Evolutionary conservation across 2,329 filamentous ascomycete species (phyloP), one percentile per base, ranked within the genome.

Genomic region (Cryphonectria japonica): DNA sequence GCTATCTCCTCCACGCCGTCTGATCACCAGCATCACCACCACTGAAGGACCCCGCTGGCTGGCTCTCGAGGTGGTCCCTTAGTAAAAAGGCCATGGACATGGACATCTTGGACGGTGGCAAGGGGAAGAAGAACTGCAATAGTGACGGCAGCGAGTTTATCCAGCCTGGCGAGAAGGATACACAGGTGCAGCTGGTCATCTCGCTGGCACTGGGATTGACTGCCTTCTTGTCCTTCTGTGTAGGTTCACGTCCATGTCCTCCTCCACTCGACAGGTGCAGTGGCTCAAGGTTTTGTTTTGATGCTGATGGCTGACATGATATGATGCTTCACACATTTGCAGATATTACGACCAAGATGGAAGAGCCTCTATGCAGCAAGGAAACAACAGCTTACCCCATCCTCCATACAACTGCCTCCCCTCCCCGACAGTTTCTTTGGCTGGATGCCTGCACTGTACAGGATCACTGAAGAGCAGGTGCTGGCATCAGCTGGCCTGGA

Each of bases 261-360:
- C n/a, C 29, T 22, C 19, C 6, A 16, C 29, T 61, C 59, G 13
- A 26, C 9, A 9, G 32, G 19, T 22, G n/a, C 54, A 59, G 32
- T 6, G 46, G 46, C 22, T 50, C 29, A 34, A 60, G 16, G 26
- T 19, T 37, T 34, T 19, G 19, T 37, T 13, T 39, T 1, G 14
- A 5, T 54, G 59, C 57, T 71, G 50, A 69, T 50, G 68, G 7
- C 69, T 66, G 62, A 64, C 69, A 26, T 57, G 4, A 9, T n/a
- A 26, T 59, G 5, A 9, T n/a, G 60, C 64, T 26, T 13, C n/a
- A 3, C 26, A 41, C 46, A 50, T 50, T 9, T 46, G 11, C 78
- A 96, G 93, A 84, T 94, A 64, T 85, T 99, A 37, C 92, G 96
- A 65, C 94, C 95, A 74, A 90, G 94, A 89, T 99, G 96, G 96